Evolutionary conservation across 2,329 filamentous ascomycete species (phyloP), one percentile per base, ranked within the genome.

Genomic region (Arthrobotrys iridis): DNA sequence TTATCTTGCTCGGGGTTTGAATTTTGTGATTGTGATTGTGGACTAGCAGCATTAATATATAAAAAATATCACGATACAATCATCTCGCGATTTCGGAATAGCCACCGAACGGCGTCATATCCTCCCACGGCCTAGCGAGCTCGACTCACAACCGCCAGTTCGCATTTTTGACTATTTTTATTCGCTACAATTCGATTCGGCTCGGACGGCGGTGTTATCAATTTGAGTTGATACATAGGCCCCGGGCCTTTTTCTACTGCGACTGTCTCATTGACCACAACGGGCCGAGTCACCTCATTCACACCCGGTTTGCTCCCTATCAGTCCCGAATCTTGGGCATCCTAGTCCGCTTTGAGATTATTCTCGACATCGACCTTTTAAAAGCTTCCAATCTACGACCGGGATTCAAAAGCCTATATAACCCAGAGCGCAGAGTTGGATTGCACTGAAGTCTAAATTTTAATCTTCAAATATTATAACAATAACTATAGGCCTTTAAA

Each of bases 241-340:
- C 24, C 15, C 26, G 50, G 26, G 8, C 7, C 24, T 37, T 52
- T 52, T 55, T 55, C n/a, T 37, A 8, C n/a, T n/a, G n/a, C n/a
- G n/a, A n/a, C n/a, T n/a, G n/a, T n/a, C n/a, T n/a, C n/a, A 24
- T 37, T 37, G 50, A 35, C 50, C 50, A 30, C 50, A 55, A 55
- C 50, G 50, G 46, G 35, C 37, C 43, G 33, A 41, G 28, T 62
- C 57, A 70, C 65, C 45, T 43, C 45, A 62, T 41, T 70, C 35
- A 58, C 35, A 70, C 35, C 43, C 55, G 55, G 55, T 45, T 35
- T 60, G 26, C 55, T 62, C 65, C 50, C 45, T 70, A 70, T 70
- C 55, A 55, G 55, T 52, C 62, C 55, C 55, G 33, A 59, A 43
- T 13, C 18, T 22, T 28, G 30, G 28, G 24, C 15, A 43, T 41